Conservation (phyloP, 148 eudicot genomes). For the Tetragonia tetragonoides region DNA sequence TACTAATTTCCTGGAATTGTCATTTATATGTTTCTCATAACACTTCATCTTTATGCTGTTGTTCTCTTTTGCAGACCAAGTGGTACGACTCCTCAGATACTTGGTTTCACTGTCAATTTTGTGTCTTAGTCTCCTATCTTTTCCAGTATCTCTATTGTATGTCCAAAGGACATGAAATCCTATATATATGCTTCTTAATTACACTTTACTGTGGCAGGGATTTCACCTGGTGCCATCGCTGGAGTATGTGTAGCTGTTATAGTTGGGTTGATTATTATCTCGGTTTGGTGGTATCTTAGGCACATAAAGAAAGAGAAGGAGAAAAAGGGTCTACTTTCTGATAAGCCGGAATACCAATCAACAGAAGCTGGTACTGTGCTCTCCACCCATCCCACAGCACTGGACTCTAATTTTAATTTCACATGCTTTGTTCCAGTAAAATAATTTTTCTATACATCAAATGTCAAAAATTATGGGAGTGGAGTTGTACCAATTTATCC, state of each 20-base stretch:
- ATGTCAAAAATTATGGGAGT: not conserved
- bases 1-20: too few relatives aligned
- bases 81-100: constrained; percentile 31
- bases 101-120: constrained; percentile 15
- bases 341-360: constrained; percentile 28
- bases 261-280: constrained; percentile 35
- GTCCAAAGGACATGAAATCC: constrained; percentile 6
- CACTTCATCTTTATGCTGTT: not conserved
- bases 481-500: not conserved
- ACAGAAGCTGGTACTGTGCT: constrained; percentile 31
- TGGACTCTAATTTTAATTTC: not conserved
- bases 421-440: not conserved
- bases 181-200: constrained; percentile 8
- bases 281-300: constrained; percentile 33
- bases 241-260: constrained; percentile 40
- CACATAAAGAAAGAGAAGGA: constrained; percentile 42
- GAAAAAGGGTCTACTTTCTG: constrained; percentile 27
- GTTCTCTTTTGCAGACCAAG: constrained; percentile 49
- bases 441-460: not conserved
- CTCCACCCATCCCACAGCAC: not conserved
- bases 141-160: not conserved
- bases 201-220: constrained; percentile 37
- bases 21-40: not conserved
- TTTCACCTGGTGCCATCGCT: constrained; percentile 45
- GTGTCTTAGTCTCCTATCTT: constrained; percentile 9